Evolutionary conservation across 192 early-diverging fungal species (phyloP).

Genomic region (Coemansia sp.): DNA sequence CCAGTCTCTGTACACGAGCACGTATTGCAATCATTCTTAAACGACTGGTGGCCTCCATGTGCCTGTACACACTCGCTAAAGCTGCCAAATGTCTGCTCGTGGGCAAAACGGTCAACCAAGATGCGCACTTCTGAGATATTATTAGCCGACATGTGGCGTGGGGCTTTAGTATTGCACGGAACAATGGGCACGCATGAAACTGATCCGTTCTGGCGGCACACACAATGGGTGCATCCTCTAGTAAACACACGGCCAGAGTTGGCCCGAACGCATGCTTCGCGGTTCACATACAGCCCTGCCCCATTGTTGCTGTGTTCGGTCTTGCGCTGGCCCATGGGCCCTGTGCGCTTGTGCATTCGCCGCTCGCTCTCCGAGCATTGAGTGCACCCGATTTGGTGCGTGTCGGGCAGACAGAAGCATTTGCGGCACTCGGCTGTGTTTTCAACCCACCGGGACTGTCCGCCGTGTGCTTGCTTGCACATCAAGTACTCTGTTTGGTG

Average conservation of each 20-base stretch:
- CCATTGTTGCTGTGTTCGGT: not conserved
- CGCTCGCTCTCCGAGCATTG: conserved; percentile 1
- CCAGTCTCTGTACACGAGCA: no score
- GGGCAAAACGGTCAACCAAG: no score
- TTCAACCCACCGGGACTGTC: conserved; percentile 21
- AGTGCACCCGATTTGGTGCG: conserved; percentile 31
- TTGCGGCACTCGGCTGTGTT: conserved; percentile 7
- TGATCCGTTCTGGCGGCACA: conserved; percentile 30
- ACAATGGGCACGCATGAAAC: conserved; percentile 12
- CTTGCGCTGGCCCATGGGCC: conserved; percentile 6
- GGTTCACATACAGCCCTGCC: conserved; percentile 23
- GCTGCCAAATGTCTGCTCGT: no score
- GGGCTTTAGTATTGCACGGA: not conserved
- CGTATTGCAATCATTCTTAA: no score
- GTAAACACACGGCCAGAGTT: conserved; percentile 16
- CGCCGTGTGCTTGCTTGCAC: conserved; percentile 44
- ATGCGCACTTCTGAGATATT: no score
- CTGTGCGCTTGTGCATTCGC: not conserved
- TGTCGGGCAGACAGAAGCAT: conserved; percentile 46
- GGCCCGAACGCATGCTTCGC: conserved; percentile 37
- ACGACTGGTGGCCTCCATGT: not conserved
- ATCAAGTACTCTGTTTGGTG: conserved; percentile 27
- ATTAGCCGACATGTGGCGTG: no score
- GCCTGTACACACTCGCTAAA: not conserved
- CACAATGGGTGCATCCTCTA: conserved; percentile 12